Evolutionary conservation across 257 asterid species (phyloP), one percentile per base, ranked within the genome.

Genomic region (Echites panduratus): DNA sequence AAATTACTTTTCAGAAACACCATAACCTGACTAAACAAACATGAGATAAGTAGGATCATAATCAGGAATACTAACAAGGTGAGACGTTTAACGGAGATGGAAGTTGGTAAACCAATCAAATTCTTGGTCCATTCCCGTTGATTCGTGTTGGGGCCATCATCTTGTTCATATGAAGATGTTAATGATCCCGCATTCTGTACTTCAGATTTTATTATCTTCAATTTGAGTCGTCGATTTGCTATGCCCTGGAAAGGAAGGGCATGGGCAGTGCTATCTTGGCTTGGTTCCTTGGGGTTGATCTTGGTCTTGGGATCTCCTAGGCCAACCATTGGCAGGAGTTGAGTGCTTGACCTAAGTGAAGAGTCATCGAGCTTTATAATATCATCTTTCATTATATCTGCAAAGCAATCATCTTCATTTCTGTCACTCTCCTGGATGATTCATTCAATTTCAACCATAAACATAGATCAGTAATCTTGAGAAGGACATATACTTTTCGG

Each of bases 361-460:
- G 87, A 73, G 47, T 91, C 90, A 27, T 89, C 98, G 29, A 91
- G 86, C 76, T 80, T 75, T 19, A 93, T 78, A 62, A 93, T 93
- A 77, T 93, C 94, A 62, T 93, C 96, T 72, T 89, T 82, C 96
- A 93, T 82, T 76, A 93, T 87, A 77, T 93, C 98, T 0, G 96
- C 96, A 66, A 84, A 91, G 1, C 87, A 93, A 71, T 93, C 97
- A 22, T 91, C 98, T 71, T 85, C 97, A 29, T 77, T 84, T 2
- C 59, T 75, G 27, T 52, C 8, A 71, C 75, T 8, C 11, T 53
- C 83, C 96, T 89, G 86, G 45, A 78, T 74, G 12, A 9, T 32
- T 32, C 0, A 45, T 45, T 26, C 57, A 43, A 74, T 69, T 45
- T 26, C 57, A 43, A 74, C 71, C n/a, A 63, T 14, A 66, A 11